Conservation (phyloP, 208 protist genomes). For the Naegleria lovaniensis region DNA sequence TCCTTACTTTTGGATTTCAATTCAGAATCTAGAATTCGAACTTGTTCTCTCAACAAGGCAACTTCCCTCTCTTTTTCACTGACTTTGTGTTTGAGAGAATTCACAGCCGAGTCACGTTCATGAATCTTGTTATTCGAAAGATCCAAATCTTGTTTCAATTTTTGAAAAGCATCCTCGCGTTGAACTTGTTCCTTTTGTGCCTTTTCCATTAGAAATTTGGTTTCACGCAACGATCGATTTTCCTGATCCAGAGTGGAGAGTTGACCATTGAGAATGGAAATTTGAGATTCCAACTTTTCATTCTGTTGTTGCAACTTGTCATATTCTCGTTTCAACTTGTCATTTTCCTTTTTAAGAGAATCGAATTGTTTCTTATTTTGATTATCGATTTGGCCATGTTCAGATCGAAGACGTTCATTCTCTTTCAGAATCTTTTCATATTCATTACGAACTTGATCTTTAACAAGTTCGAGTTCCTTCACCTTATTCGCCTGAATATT, state of each 20-base stretch:
- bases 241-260: neutral
- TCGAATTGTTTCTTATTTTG: too few relatives aligned
- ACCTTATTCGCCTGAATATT: neutral
- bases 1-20: neutral
- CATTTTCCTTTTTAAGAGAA: too few relatives aligned
- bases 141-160: neutral
- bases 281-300: neutral
- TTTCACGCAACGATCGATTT: neutral
- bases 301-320: neutral
- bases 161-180: neutral
- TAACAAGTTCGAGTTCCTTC: neutral
- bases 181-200: neutral
- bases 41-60: neutral
- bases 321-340: neutral
- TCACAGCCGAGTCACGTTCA: neutral
- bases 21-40: neutral
- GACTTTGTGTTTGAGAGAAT: neutral
- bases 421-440: neutral
- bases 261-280: neutral
- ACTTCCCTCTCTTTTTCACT: neutral
- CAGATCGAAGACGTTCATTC: neutral
- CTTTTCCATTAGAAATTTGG: neutral
- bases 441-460: neutral
- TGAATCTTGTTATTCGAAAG: neutral
- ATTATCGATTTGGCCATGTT: too few relatives aligned